phyloP scores from a whole-genome alignment of 129 eudicot genomes.

The Lactuca saligna region DNA sequence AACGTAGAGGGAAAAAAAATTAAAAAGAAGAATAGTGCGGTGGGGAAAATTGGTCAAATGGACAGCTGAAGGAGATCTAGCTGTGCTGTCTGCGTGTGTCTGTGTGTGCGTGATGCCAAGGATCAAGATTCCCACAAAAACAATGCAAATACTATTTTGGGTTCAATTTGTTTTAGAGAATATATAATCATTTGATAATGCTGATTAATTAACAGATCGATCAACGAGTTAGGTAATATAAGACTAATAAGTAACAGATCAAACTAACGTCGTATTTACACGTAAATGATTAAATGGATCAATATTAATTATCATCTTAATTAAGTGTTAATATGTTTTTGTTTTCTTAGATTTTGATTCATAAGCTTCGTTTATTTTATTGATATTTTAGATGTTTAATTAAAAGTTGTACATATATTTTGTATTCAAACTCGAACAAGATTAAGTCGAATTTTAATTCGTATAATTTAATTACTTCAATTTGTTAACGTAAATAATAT shows the following conservation, averaged over 20 bases:
- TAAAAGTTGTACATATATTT: no score
- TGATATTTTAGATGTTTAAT: no score
- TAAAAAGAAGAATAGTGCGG: constrained; percentile 17
- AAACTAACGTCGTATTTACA: neutral
- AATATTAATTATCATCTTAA: no score
- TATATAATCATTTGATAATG: neutral
- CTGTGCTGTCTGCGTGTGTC: constrained; percentile 60
- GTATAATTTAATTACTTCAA: no score
- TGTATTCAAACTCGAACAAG: neutral
- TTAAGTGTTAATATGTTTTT: neutral
- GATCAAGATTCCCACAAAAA: constrained; percentile 42
- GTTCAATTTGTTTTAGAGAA: neutral
- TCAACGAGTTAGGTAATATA: no score
- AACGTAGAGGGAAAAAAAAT: neutral
- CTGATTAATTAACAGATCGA: neutral
- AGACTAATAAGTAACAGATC: no score
- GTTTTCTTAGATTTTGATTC: neutral
- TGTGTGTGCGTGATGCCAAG: constrained; percentile 27
- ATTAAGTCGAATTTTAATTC: neutral
- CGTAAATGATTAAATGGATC: neutral
- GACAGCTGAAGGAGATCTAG: constrained; percentile 67
- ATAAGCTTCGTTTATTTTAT: no score
- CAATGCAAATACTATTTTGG: neutral
- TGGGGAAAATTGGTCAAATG: constrained; percentile 41
- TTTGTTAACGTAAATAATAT: neutral